Evolutionary conservation across 1,139 yeast species (phyloP).

Genomic region (Zygosaccharomyces sapae): DNA sequence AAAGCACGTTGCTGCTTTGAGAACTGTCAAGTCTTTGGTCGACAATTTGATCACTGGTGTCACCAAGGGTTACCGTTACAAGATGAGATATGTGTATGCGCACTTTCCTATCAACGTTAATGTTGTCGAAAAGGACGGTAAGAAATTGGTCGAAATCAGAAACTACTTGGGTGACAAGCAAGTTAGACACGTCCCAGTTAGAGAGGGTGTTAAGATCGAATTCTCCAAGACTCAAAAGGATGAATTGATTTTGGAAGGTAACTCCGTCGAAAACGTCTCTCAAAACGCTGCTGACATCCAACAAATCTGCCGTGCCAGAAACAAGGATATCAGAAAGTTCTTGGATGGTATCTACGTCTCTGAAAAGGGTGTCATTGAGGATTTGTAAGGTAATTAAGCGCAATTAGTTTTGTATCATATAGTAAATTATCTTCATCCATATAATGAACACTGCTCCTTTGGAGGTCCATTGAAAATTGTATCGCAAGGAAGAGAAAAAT

Average conservation of each 20-base stretch:
- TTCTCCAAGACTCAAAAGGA: constrained; percentile 85
- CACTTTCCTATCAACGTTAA: constrained; percentile 99
- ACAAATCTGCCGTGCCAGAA: constrained; percentile 98
- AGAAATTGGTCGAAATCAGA: constrained; percentile 87
- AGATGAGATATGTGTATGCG: constrained; percentile 99
- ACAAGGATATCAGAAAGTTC: constrained; percentile 99
- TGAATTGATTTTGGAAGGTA: constrained; percentile 88
- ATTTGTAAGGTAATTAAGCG: constrained; percentile 34
- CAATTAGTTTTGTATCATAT: constrained; percentile 4
- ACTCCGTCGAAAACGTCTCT: constrained; percentile 96
- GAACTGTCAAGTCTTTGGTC: constrained; percentile 95
- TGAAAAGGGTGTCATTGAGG: constrained; percentile 80
- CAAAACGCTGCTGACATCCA: constrained; percentile 98
- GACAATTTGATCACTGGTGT: constrained; percentile 97
- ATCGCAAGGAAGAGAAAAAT: too few species aligned
- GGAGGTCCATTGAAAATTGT: too few species aligned
- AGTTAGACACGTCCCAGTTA: constrained; percentile 79
- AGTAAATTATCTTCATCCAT: constrained; percentile 5
- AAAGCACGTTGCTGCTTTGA: constrained; percentile 99
- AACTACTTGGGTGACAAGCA: constrained; percentile 98
- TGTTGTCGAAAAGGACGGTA: constrained; percentile 71
- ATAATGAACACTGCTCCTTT: constrained; percentile 5
- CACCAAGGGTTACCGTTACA: constrained; percentile 98
- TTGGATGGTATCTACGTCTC: constrained; percentile 99
- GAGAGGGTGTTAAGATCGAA: constrained; percentile 85